Conservation (phyloP, 208 protist genomes). For the Strigomonas culicis region DNA sequence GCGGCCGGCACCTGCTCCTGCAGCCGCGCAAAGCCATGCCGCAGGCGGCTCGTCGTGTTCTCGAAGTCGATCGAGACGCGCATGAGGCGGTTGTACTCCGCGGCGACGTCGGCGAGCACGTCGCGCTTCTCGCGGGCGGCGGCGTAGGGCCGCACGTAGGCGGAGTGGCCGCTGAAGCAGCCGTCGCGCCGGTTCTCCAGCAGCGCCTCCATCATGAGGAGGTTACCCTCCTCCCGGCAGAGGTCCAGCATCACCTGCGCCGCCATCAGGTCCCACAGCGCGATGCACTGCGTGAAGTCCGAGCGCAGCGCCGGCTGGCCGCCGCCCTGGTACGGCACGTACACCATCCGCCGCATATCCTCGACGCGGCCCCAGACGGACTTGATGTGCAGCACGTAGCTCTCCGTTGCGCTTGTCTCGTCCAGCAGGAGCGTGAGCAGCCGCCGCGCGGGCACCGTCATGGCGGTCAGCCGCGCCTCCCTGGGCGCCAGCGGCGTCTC, state of each 20-base stretch:
- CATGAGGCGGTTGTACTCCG: constrained; percentile 2
- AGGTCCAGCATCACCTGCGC: constrained; percentile 41
- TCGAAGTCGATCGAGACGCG: not conserved
- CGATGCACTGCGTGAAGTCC: constrained; percentile 51
- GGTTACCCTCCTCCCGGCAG: constrained; percentile 30
- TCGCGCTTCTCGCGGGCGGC: not conserved
- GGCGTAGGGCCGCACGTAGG: not conserved
- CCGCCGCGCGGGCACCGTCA: not conserved
- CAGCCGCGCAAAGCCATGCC: not conserved
- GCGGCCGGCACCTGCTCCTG: not conserved
- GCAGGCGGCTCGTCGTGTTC: not conserved
- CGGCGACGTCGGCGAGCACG: not conserved
- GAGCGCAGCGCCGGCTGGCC: constrained; percentile 24
- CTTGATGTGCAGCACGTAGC: not conserved
- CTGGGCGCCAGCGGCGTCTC: not conserved
- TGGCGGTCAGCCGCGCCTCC: not conserved
- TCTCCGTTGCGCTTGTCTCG: not conserved
- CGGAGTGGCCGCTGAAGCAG: constrained; percentile 3
- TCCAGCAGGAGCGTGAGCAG: constrained; percentile 4
- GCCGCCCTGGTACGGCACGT: constrained; percentile 13
- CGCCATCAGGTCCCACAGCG: constrained; percentile 38
- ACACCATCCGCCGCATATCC: constrained; percentile 8
- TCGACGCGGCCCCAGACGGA: constrained; percentile 1
- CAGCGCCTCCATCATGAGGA: constrained; percentile 35
- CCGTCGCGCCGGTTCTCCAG: constrained; percentile 18